phyloP scores from a whole-genome alignment of 306 rosid genomes.

The Potentilla sterilis region DNA sequence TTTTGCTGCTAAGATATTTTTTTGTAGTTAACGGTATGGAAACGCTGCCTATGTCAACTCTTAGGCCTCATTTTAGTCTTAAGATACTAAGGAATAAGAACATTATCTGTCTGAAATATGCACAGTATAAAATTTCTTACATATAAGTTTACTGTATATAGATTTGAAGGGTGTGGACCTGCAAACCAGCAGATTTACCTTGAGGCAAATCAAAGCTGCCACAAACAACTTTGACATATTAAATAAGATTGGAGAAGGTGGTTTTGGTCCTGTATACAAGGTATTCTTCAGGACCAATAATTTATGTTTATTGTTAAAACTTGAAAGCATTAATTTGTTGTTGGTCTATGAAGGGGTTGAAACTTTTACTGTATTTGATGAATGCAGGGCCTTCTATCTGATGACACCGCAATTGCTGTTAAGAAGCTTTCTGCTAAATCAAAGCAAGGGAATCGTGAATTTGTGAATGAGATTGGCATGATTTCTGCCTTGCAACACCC shows the following conservation, averaged over 20 bases:
- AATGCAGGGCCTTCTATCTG: slow-evolving; percentile 32
- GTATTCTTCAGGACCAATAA: neutral
- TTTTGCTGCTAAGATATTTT: neutral
- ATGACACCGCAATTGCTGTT: slow-evolving; percentile 27
- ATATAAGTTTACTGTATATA: slow-evolving; percentile 1
- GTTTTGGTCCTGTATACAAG: slow-evolving; percentile 50
- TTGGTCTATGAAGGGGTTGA: neutral
- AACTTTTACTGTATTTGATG: neutral
- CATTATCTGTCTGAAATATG: neutral
- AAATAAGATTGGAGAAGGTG: slow-evolving; percentile 51
- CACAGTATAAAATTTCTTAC: neutral
- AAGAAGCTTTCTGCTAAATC: slow-evolving; percentile 43
- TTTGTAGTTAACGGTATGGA: no score
- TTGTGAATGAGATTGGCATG: slow-evolving; percentile 42
- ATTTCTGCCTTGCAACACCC: slow-evolving; percentile 45
- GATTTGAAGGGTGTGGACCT: slow-evolving; percentile 29
- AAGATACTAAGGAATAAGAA: neutral
- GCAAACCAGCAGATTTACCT: slow-evolving; percentile 32
- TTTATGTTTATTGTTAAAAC: neutral
- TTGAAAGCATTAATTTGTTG: neutral
- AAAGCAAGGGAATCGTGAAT: slow-evolving; percentile 42
- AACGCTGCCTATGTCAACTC: neutral
- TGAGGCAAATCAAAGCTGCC: slow-evolving; percentile 41
- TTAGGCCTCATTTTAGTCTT: neutral
- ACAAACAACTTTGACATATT: slow-evolving; percentile 38